Evolutionary conservation across 306 rosid species (phyloP).

Genomic region (Castanea mollissima): DNA sequence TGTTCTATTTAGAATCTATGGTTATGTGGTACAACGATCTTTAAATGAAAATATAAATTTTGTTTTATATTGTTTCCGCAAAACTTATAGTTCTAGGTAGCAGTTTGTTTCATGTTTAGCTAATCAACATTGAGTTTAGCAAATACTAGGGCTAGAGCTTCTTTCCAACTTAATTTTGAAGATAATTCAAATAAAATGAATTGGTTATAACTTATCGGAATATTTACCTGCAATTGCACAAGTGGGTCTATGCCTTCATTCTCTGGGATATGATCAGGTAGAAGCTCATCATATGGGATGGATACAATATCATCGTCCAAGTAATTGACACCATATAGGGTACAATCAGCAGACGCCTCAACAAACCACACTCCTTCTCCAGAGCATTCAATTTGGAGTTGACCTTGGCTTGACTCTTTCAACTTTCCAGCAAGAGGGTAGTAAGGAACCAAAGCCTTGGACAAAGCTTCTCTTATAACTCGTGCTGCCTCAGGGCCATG

Average conservation of each 20-base stretch:
- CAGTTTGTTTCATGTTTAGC: no score
- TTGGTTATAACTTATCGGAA: neutral
- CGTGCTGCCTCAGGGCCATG: slow-evolving; percentile 43
- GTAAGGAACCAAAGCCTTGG: slow-evolving; percentile 64
- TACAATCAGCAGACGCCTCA: slow-evolving; percentile 50
- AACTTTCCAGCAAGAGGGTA: slow-evolving; percentile 78
- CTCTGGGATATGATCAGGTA: slow-evolving; percentile 42
- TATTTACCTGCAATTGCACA: slow-evolving; percentile 62
- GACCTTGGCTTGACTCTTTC: slow-evolving; percentile 12
- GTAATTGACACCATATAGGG: slow-evolving; percentile 45
- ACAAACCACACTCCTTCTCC: slow-evolving; percentile 63
- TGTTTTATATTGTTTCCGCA: no score
- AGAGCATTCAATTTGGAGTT: slow-evolving; percentile 51
- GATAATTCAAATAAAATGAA: no score
- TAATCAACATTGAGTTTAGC: neutral
- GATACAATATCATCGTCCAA: slow-evolving; percentile 46
- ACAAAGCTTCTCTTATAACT: slow-evolving; percentile 55
- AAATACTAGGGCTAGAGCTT: neutral
- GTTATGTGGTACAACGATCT: no score
- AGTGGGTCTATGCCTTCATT: slow-evolving; percentile 39
- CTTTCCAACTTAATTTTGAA: no score
- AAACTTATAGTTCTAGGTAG: neutral
- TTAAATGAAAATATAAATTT: no score
- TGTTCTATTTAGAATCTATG: no score
- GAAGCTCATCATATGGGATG: slow-evolving; percentile 45